Base-by-base conservation (phyloP, 768 basidiomycete species). In the Strobilomyces confusus region DNA sequence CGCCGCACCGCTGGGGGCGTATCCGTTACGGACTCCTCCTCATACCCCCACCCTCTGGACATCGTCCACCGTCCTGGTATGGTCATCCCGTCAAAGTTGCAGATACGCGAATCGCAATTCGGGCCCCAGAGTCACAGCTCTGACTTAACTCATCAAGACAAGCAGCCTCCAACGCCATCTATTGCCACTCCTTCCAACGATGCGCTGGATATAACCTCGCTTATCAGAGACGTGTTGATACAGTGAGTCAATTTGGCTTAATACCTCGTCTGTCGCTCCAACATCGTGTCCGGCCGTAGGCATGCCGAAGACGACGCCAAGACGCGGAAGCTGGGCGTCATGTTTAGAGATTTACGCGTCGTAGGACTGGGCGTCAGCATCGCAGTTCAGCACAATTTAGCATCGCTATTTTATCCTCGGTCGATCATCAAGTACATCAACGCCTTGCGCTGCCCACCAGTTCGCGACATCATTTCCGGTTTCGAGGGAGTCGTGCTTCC, bases 401-500 rank as follows among this genome's bases (percentile, higher is more conserved):
- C 76, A 17, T 82, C 82, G 19, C 64, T 78, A 5, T 71, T 84
- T 48, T 77, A 80, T 54, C 78, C 76, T 1, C 51, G 65, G 32
- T 64, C 75, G 9, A 58, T 80, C 19, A 33, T 73, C 25, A 65
- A 65, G 30, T 65, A 69, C 17, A 61, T 82, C 4, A 74, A 75
- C 23, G 71, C 71, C 4, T 52, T 74, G 7, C 75, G 80, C 23
- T 83, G 86, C 48, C 88, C 89, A 3, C 80, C 82, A 3, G 67
- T 85, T 7, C 77, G 82, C 13, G 79, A 77, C 53, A 87, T 89
- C 44, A 70, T 91, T 33, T 72, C 75, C 19, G 77, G 74, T 14
- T 83, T 89, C 54, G 81, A 85, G 37, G 87, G 86, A 9, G 73
- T 81, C 2, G 75, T 89, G 13, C 75, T 79, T 5, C 80, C 85